Conservation (phyloP, 306 rosid genomes). For the Quercus engelmannii region DNA sequence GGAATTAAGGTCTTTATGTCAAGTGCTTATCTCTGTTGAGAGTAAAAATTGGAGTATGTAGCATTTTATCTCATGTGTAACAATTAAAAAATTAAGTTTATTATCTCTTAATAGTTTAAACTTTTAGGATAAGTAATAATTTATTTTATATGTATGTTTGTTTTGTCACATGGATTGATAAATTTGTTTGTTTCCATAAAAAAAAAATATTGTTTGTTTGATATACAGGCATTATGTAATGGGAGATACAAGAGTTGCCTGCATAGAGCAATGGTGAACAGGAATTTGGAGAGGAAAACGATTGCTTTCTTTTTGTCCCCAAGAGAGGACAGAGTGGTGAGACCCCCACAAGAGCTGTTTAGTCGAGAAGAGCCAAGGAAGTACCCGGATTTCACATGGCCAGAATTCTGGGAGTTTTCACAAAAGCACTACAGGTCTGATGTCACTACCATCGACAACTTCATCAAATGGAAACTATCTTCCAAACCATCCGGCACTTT, state of each 20-base stretch:
- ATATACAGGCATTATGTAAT: slow-evolving; percentile 46
- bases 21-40: too few species aligned
- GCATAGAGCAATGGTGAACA: slow-evolving; percentile 57
- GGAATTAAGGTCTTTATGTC: too few species aligned
- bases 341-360: slow-evolving; percentile 41
- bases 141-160: too few species aligned
- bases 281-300: slow-evolving; percentile 40
- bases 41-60: too few species aligned
- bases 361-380: slow-evolving; percentile 36
- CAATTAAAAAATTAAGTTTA: too few species aligned
- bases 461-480: slow-evolving; percentile 39
- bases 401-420: slow-evolving; percentile 45
- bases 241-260: slow-evolving; percentile 62
- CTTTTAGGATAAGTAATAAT: too few species aligned
- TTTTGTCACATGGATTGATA: too few species aligned
- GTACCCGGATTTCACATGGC: slow-evolving; percentile 68
- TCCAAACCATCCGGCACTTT: slow-evolving; percentile 12
- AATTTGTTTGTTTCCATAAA: not conserved
- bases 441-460: slow-evolving; percentile 46
- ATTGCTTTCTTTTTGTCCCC: slow-evolving; percentile 51
- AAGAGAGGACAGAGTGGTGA: slow-evolving; percentile 47
- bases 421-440: slow-evolving; percentile 57
- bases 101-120: too few species aligned
- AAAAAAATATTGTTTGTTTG: not conserved
- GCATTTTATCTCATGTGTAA: too few species aligned